Base-by-base conservation (phyloP, 305 asterid species). In the Fraxinus xanthoxyloides region DNA sequence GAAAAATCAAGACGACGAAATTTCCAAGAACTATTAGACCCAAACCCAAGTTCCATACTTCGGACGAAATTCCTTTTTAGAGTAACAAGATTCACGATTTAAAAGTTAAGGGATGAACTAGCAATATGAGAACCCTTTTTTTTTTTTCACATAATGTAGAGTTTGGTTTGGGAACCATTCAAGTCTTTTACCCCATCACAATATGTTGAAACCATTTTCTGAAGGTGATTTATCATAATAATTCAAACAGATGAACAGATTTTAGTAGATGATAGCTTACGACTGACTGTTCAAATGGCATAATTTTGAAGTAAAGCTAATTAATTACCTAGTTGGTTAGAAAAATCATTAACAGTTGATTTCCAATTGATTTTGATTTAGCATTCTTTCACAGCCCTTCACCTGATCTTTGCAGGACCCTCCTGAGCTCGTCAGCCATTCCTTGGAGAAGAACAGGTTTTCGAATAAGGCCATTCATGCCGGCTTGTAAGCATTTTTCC, bases 381-480 rank as follows among this genome's bases (percentile, higher is more conserved):
- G 7, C 21, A 67, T 24, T 67, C 21, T 67, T 9, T 67, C 74
- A 67, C 74, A 26, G n/a, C 24, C 36, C 74, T 24, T 67, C 74
- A 28, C 74, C 74, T 10, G 74, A 67, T 67, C 74, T 67, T 28
- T 67, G 74, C 74, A 90, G 83, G 28, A 90, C 85, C 61, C 85
- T 75, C 82, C 69, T 85, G 24, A 90, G 87, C 82, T 90, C 91
- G 8, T 80, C 85, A 0, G 89, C 85, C 15, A 90, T 83, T 43
- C 86, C 91, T 54, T 84, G 85, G 31, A 90, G 83, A 75, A 87
- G 84, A 75, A 87, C 67, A 6, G 91, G 93, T 78, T 87, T 90
- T 7, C 77, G 79, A 23, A 90, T 84, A 75, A 84, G 84, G n/a
- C 93, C 93, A 80, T 85, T 90, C 82, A 90, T 88, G 36, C 90